Evolutionary conservation across 768 basidiomycete genomes (phyloP).

Genomic region (Piloderma croceum): DNA sequence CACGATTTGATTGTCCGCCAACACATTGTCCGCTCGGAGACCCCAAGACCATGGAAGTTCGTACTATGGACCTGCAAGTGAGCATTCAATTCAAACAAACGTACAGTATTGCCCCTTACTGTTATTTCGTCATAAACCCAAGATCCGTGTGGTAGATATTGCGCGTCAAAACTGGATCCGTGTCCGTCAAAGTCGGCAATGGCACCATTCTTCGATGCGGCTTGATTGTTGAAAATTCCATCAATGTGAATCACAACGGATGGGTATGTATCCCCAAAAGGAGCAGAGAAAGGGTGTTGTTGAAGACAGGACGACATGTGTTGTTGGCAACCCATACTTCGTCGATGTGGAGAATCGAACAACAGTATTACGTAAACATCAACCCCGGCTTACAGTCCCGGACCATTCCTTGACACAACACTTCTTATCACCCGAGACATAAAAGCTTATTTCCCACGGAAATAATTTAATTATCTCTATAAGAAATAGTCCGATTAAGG

Average conservation of each 20-base stretch:
- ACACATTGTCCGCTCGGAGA: conserved; percentile 36
- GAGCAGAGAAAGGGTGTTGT: too few relatives aligned
- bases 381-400: too few relatives aligned
- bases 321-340: too few relatives aligned
- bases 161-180: conserved; percentile 36
- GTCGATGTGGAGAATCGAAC: too few relatives aligned
- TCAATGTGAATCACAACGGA: conserved; percentile 27
- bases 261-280: conserved; percentile 26
- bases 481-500: too few relatives aligned
- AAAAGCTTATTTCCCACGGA: too few relatives aligned
- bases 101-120: conserved; percentile 18
- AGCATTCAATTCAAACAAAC: background rate
- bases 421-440: too few relatives aligned
- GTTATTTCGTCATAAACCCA: conserved; percentile 36
- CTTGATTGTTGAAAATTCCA: conserved; percentile 36
- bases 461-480: too few relatives aligned
- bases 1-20: conserved; percentile 39
- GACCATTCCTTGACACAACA: too few relatives aligned
- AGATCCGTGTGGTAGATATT: conserved; percentile 34
- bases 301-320: too few relatives aligned
- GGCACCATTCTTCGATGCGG: conserved; percentile 34
- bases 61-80: conserved; percentile 27
- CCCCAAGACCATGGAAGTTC: conserved; percentile 39
- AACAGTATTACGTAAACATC: too few relatives aligned
- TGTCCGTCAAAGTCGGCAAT: conserved; percentile 34